Evolutionary conservation across 148 eudicot species (phyloP).

Genomic region (Nyssa sinensis): DNA sequence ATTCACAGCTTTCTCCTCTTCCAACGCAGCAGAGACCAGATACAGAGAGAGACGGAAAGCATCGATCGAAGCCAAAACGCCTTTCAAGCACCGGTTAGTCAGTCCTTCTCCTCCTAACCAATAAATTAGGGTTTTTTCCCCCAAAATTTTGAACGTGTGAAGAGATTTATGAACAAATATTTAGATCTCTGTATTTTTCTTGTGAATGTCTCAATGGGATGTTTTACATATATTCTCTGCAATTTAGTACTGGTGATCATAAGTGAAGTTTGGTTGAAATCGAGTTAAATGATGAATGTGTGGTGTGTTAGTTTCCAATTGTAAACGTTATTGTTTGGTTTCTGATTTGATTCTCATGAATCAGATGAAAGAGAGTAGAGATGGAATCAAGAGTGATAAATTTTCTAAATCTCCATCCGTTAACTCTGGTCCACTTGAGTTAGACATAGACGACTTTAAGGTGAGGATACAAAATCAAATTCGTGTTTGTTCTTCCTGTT

Average conservation of each 20-base stretch:
- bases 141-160: no score
- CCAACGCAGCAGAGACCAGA: no score
- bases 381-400: conserved; percentile 25
- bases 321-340: neutral
- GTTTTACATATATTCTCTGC: neutral
- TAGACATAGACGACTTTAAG: conserved; percentile 90
- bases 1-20: no score
- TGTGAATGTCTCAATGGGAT: no score
- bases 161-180: no score
- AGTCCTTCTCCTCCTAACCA: no score
- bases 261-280: neutral
- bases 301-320: neutral
- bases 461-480: conserved; percentile 29
- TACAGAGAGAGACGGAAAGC: no score
- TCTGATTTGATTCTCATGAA: neutral
- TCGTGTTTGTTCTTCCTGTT: neutral
- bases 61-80: no score
- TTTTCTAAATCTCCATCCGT: conserved; percentile 37
- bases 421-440: conserved; percentile 56
- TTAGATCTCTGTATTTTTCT: no score
- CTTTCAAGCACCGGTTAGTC: no score
- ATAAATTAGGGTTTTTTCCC: no score
- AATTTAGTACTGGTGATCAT: neutral
- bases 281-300: neutral
- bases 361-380: conserved; percentile 45